Evolutionary conservation across 306 rosid species (phyloP), one percentile per base, ranked within the genome.

Genomic region (Lathyrus aphaca): DNA sequence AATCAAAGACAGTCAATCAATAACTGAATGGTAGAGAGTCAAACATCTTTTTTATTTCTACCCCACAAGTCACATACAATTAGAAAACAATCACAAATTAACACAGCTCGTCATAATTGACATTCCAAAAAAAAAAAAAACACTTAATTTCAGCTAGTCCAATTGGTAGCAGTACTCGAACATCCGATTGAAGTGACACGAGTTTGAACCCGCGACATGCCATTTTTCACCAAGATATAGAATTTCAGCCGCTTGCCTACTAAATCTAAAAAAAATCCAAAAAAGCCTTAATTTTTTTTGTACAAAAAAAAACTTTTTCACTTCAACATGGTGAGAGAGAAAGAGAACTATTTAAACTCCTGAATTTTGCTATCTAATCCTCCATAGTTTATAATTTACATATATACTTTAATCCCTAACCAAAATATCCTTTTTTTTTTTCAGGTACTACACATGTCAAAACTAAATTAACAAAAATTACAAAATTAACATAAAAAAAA

Each of bases 41-140:
- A 81, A 49, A 53, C 10, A 55, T 39, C 85, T 87, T 84, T 55
- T 80, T 81, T 21, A 1, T 68, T 58, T 30, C 73, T 43, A 77
- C 71, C 74, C 54, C 75, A 67, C 71, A 57, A 37, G 58, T 25
- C 48, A 4, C 50, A 61, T 37, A 74, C 69, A 75, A 54, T 19
- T 11, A 16, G 53, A 76, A 13, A 35, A 73, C 18, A 23, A 65
- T 68, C 66, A 68, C 78, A 71, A 19, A 50, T 18, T 17, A 61
- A 70, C 66, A 58, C 14, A 16, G 29, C 53, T 48, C 45, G 51
- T 49, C 75, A 49, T 53, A 78, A 74, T 57, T 69, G 66, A 74
- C 78, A 54, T 42, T 86, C 83, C 96, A 71, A 54, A 75, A 64
- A 60, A 35, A 23, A n/a, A n/a, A n/a, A n/a, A n/a, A n/a, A n/a